Percentiles rank a stretch among this genome's conserved stretches.
Evolutionary conservation across 1,284 basidiomycete species (phyloP).

Genomic region (Trichosporon asahii): DNA sequence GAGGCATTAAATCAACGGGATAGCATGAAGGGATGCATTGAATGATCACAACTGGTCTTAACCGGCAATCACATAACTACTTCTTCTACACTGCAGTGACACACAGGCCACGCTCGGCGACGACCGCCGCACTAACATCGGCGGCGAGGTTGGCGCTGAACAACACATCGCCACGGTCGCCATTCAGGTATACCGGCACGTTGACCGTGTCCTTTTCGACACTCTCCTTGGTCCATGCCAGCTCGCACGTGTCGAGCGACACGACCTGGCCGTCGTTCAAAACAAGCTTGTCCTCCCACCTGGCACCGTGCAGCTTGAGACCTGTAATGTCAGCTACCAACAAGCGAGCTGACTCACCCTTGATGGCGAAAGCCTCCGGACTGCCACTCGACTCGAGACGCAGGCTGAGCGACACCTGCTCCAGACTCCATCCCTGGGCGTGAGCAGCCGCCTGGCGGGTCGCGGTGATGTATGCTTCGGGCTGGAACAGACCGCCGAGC

Average conservation of each 20-base stretch:
- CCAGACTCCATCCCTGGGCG: slow-evolving; percentile 81
- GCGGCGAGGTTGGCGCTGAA: slow-evolving; percentile 60
- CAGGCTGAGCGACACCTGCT: slow-evolving; percentile 75
- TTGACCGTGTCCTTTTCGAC: slow-evolving; percentile 58
- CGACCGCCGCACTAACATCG: slow-evolving; percentile 27
- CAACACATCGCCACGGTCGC: slow-evolving; percentile 80
- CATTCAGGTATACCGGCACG: slow-evolving; percentile 87
- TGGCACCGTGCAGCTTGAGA: slow-evolving; percentile 77
- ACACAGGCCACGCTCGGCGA: slow-evolving; percentile 44
- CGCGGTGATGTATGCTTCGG: slow-evolving; percentile 90
- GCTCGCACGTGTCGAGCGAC: slow-evolving; percentile 69
- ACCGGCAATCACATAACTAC: not conserved
- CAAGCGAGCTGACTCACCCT: slow-evolving; percentile 61
- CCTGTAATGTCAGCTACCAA: slow-evolving; percentile 56
- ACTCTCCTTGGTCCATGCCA: slow-evolving; percentile 74
- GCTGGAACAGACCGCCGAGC: slow-evolving; percentile 91
- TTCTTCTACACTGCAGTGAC: slow-evolving; percentile 33
- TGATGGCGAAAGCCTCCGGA: slow-evolving; percentile 73
- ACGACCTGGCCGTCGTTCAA: slow-evolving; percentile 79
- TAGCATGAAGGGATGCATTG: not conserved
- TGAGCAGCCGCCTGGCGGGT: slow-evolving; percentile 89
- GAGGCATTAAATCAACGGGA: not conserved
- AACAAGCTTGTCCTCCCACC: slow-evolving; percentile 64
- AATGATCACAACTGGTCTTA: not conserved
- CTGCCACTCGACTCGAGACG: slow-evolving; percentile 71